Conservation (phyloP, 2,329 filamentous ascomycete species). For the Penicillium sp. region DNA sequence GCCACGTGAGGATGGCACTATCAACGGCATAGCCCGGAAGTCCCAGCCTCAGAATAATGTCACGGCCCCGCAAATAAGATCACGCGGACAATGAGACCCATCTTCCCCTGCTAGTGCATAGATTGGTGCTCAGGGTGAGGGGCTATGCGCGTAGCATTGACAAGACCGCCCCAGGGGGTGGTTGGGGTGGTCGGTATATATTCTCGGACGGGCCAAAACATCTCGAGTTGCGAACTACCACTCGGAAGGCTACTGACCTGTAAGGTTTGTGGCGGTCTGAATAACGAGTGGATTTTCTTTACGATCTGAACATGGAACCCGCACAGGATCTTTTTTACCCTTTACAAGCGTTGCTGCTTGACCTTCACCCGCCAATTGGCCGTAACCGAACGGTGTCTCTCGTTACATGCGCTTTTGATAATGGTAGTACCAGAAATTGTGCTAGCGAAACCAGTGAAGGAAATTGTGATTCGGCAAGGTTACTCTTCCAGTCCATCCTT, state of each 20-base stretch:
- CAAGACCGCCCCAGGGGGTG: background rate
- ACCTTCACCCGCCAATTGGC: background rate
- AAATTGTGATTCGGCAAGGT: background rate
- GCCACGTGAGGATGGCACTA: background rate
- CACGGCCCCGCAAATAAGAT: background rate
- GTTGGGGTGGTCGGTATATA: background rate
- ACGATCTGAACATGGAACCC: background rate
- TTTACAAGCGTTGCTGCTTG: background rate
- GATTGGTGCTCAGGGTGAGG: background rate
- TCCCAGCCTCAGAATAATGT: background rate
- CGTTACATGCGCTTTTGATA: background rate
- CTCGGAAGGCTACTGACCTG: background rate
- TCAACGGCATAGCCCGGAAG: slow-evolving; percentile 1
- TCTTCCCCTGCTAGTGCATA: background rate
- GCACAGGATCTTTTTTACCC: background rate
- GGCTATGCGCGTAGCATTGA: background rate
- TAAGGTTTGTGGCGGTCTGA: background rate
- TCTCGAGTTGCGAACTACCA: background rate
- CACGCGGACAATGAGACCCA: slow-evolving; percentile 6
- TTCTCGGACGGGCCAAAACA: background rate
- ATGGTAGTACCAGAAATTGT: background rate
- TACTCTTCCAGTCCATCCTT: background rate
- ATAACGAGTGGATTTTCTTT: background rate
- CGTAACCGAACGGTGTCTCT: background rate
- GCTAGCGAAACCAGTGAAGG: background rate